Percentiles rank a stretch among this genome's conserved stretches.
These are phyloP conservation scores for Blastobotrys peoriensis DNA, from an alignment of 805 yeast species.

Conservation along the genomic window DNA sequence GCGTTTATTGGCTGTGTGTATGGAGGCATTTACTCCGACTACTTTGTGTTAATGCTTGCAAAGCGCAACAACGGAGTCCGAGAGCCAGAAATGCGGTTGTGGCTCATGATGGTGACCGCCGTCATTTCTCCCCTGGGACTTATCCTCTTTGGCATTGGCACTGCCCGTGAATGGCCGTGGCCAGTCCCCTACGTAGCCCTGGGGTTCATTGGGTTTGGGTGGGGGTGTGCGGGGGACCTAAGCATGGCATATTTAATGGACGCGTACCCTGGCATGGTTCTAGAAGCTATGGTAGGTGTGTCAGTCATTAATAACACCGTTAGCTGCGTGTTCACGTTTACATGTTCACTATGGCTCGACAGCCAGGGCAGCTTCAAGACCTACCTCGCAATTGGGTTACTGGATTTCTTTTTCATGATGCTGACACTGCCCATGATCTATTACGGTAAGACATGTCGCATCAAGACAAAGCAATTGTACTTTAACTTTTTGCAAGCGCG, in stretches of 20 bases:
- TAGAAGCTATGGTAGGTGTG: slow-evolving; percentile 54
- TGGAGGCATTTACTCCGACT: slow-evolving; percentile 48
- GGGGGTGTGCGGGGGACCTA: slow-evolving; percentile 56
- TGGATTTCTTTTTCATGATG: slow-evolving; percentile 48
- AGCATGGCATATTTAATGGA: slow-evolving; percentile 52
- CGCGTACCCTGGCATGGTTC: slow-evolving; percentile 47
- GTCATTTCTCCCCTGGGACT: slow-evolving; percentile 50
- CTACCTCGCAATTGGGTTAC: slow-evolving; percentile 51
- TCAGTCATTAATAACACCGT: slow-evolving; percentile 53
- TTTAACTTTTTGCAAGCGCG: slow-evolving; percentile 14
- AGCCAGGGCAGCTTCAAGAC: slow-evolving; percentile 49
- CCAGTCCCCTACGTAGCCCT: slow-evolving; percentile 48
- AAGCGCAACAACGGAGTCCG: slow-evolving; percentile 11
- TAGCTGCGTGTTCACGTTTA: slow-evolving; percentile 58
- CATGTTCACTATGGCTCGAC: slow-evolving; percentile 52
- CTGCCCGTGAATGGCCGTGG: slow-evolving; percentile 50
- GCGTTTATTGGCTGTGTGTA: slow-evolving; percentile 45
- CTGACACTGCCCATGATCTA: slow-evolving; percentile 51
- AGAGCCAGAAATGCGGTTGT: slow-evolving; percentile 49
- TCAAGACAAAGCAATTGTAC: slow-evolving; percentile 17
- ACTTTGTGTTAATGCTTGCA: slow-evolving; percentile 41
- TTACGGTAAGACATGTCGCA: slow-evolving; percentile 57
- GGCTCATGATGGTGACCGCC: slow-evolving; percentile 42
- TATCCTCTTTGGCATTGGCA: slow-evolving; percentile 59
- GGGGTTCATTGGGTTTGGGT: slow-evolving; percentile 51